These are phyloP conservation scores for Plenodomus lindquistii DNA, from an alignment of 2,329 filamentous ascomycete genomes.

Conservation along the genomic window DNA sequence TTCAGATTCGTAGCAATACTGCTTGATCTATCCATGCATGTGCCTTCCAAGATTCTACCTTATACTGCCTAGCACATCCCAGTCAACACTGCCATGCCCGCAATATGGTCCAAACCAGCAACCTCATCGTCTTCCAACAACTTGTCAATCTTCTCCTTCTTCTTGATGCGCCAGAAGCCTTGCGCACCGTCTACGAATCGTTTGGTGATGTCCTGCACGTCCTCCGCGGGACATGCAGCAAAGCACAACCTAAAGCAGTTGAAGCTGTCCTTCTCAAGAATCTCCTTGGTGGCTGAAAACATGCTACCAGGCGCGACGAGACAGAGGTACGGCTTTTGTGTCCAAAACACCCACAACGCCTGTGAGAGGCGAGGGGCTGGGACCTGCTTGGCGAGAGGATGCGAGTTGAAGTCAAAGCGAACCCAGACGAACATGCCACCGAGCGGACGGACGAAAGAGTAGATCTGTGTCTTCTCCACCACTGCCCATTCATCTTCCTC, in stretches of 20 bases:
- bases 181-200: slow-evolving; percentile 70
- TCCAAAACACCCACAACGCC: slow-evolving; percentile 74
- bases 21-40: no score
- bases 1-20: no score
- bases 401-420: slow-evolving; percentile 69
- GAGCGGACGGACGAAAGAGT: slow-evolving; percentile 76
- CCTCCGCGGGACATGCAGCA: slow-evolving; percentile 75
- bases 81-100: slow-evolving; percentile 34
- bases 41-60: no score
- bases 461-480: slow-evolving; percentile 73
- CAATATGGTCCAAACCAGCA: slow-evolving; percentile 15
- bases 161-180: slow-evolving; percentile 77
- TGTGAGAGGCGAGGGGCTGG: slow-evolving; percentile 62
- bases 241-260: slow-evolving; percentile 80
- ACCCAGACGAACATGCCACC: slow-evolving; percentile 95
- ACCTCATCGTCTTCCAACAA: slow-evolving; percentile 51
- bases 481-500: slow-evolving; percentile 69
- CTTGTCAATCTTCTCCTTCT: slow-evolving; percentile 66
- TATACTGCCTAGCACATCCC: slow-evolving; percentile 39
- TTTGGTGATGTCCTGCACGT: slow-evolving; percentile 64
- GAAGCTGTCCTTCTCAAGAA: slow-evolving; percentile 65
- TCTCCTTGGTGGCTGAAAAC: slow-evolving; percentile 69
- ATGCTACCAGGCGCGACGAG: slow-evolving; percentile 72
- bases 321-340: slow-evolving; percentile 69
- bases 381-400: slow-evolving; percentile 66